phyloP scores from a whole-genome alignment of 176 grass and related monocot genomes.

The Bonia amplexicaulis region DNA sequence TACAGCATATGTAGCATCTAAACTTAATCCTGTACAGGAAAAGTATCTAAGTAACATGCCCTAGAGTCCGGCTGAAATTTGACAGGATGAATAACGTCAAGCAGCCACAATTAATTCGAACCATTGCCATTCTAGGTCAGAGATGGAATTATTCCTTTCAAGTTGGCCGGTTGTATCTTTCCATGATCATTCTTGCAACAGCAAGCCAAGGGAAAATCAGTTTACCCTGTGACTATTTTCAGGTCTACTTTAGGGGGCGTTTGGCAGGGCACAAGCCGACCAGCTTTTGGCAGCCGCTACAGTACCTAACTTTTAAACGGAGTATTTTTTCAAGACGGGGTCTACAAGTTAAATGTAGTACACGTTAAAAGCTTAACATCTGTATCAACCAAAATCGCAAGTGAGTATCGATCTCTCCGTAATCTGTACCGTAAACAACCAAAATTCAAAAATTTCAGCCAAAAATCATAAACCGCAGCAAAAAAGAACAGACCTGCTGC shows the following conservation, averaged over 20 bases:
- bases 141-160: constrained; percentile 5
- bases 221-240: constrained; percentile 10
- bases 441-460: too few species aligned
- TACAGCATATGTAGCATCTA: constrained; percentile 2
- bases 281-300: too few species aligned
- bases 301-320: too few species aligned
- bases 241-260: constrained; percentile 23
- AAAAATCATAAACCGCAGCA: too few species aligned
- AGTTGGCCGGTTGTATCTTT: background rate
- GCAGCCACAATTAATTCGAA: background rate
- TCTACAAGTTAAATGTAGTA: too few species aligned
- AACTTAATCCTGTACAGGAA: background rate
- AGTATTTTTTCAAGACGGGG: too few species aligned
- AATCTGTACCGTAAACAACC: too few species aligned
- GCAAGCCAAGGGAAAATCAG: background rate
- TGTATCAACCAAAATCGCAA: too few species aligned
- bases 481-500: too few species aligned
- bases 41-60: background rate
- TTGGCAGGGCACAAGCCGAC: too few species aligned
- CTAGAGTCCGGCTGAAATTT: background rate
- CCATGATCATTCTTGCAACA: constrained; percentile 12
- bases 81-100: background rate
- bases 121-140: background rate
- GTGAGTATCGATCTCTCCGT: too few species aligned
- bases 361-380: too few species aligned